Base-by-base conservation (phyloP, 2,329 filamentous ascomycete genomes). In the Fusarium sp. region DNA sequence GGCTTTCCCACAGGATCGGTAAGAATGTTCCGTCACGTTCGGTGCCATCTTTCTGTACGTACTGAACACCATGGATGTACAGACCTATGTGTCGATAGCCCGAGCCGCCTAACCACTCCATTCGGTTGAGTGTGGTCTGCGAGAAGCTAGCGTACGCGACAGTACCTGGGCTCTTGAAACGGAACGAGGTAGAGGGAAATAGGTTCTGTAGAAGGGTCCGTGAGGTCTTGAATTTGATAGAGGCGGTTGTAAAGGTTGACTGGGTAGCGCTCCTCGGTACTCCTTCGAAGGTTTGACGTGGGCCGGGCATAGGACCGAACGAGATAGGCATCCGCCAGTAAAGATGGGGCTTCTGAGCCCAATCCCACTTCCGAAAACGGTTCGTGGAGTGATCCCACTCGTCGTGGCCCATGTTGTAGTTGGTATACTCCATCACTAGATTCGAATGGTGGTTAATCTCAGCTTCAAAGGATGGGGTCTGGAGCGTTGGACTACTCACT, bases 1-100 rank as follows among this genome's bases (percentile, higher is more conserved):
- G 76, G 1, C 19, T 60, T 5, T 63, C 60, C 17, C 53, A 61
- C 1, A 63, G 3, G 3, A 63, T 38, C 10, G 60, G 60, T 10
- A 63, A 3, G 17, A 60, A 61, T 4, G 60, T 63, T 1, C 60
- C 57, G 0, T 60, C 59, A 4, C 87, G 72, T 0, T 80, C 76
- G 0, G 78, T 77, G 2, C 87, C 86, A 5, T 76, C 85, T 76
- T 80, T 77, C 62, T 83, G 84, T 1, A 76, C 81, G 68, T 89
- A 89, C 66, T 88, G 76, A 2, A 91, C 85, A 2, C 87, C 88
- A 70, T 91, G 89, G 31, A 91, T 84, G 69, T 88, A 90, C 1
- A 91, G 80, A 0, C 87, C 88, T 21, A 88, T 77, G 61, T 85
- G 84, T 38, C 80, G 83, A 72, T 91, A 91, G 1, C 88, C 88